Conservation (phyloP, 345 rosid genomes). For the Populus nigra region DNA sequence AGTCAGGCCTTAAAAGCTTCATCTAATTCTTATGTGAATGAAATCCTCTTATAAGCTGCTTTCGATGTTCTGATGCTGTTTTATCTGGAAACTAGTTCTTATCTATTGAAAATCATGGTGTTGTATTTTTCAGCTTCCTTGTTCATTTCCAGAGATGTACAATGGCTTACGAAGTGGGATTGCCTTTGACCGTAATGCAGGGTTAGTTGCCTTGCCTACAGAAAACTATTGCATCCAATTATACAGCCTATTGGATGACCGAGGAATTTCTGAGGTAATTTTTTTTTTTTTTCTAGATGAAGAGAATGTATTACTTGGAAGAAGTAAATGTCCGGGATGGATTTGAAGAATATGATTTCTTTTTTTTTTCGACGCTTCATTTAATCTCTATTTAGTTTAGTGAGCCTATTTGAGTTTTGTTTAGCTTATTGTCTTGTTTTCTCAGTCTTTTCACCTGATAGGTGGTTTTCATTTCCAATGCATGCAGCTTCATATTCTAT, state of each 20-base stretch:
- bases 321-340: neutral
- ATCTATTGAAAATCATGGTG: neutral
- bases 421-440: neutral
- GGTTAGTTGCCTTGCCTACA: constrained; percentile 72
- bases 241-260: constrained; percentile 80
- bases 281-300: neutral
- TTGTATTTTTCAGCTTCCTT: constrained; percentile 62
- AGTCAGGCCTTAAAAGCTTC: neutral
- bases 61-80: neutral
- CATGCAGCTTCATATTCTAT: neutral
- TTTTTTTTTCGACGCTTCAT: no score
- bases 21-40: neutral
- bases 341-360: neutral
- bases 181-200: constrained; percentile 66
- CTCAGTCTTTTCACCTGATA: neutral
- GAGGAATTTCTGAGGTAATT: constrained; percentile 76
- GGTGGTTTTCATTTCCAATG: neutral
- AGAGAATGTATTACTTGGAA: neutral
- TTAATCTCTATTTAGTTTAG: no score
- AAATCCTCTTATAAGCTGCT: neutral
- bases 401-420: neutral
- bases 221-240: constrained; percentile 78
- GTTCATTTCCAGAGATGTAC: constrained; percentile 50
- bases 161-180: constrained; percentile 46
- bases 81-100: neutral